phyloP scores from a whole-genome alignment of 108 stramenopile species.

The Pelagomonas calceolata region DNA sequence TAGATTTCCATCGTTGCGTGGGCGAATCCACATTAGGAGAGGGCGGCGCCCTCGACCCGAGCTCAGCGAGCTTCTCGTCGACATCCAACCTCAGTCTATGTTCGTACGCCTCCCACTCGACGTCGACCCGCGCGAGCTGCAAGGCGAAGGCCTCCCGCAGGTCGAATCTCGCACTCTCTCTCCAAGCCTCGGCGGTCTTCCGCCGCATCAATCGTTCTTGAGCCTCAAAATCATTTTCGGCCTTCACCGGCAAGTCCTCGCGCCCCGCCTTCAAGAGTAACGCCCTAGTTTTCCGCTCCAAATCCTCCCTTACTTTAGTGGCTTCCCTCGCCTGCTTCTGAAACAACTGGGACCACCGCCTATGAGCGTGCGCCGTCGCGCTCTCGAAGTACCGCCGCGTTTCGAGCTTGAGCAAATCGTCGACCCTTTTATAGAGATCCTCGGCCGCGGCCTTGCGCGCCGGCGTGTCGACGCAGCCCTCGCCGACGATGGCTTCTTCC shows the following conservation, averaged over 20 bases:
- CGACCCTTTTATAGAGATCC: background rate
- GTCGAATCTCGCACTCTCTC: background rate
- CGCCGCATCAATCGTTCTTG: too few relatives aligned
- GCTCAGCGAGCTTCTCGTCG: background rate
- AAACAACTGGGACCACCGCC: background rate
- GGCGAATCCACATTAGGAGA: too few relatives aligned
- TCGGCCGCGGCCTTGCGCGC: background rate
- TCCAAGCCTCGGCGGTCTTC: background rate
- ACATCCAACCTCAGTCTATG: background rate
- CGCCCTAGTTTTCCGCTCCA: too few relatives aligned
- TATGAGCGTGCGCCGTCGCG: background rate
- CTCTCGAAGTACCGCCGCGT: background rate
- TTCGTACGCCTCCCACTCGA: background rate
- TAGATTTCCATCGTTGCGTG: background rate
- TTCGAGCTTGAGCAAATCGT: background rate
- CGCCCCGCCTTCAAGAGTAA: too few relatives aligned
- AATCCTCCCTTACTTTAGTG: background rate
- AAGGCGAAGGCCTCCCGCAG: background rate
- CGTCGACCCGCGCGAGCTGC: background rate
- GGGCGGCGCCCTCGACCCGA: too few relatives aligned
- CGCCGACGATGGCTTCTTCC: background rate
- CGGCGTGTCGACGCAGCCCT: background rate
- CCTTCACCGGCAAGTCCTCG: too few relatives aligned
- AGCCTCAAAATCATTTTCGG: too few relatives aligned
- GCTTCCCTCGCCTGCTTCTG: background rate